Base-by-base conservation (phyloP, 495 filamentous ascomycete species). In the Glarea lozoyensis region DNA sequence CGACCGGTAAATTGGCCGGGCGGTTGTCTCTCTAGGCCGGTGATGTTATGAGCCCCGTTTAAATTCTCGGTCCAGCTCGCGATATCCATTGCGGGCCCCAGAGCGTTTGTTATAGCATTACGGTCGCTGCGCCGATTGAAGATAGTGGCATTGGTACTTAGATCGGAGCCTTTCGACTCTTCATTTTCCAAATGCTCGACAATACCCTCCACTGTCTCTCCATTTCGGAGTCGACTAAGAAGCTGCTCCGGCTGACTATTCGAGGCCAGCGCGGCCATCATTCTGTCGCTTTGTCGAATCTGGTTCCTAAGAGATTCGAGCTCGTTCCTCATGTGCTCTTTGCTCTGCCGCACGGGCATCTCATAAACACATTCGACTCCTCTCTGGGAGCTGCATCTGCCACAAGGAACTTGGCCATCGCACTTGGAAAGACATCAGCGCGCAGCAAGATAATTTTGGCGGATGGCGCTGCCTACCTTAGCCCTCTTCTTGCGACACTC, bases 401-500 rank as follows among this genome's bases (percentile, higher is more conserved):
- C 59, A 30, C 73, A 76, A 6, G 73, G 73, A 12, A 50, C 64
- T 34, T 71, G 57, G 11, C 73, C 73, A 43, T 76, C 73, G 48
- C 73, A 76, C 65, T 73, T 21, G 4, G 34, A 12, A 15, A 16
- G 22, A 31, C 19, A 31, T 31, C 19, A 10, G 21, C 21, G 2
- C 11, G 11, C n/a, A 11, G 2, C 12, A 11, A 19, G 16, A 12
- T 0, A 17, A 38, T 16, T 33, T 16, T 20, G 12, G 13, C 17
- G 31, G n/a, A 13, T 6, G n/a, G 31, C n/a, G n/a, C 31, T 6
- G 38, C 59, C 13, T 50, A 70, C 69, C 62, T 76, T 76, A 33
- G 69, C 68, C 42, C 72, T 64, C 44, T 74, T 76, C 59, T 76
- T 76, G 13, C 71, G 63, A 46, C 72, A 76, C 52, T 75, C 72